Evolutionary conservation across 345 rosid species (phyloP).

Genomic region (Acer campestre): DNA sequence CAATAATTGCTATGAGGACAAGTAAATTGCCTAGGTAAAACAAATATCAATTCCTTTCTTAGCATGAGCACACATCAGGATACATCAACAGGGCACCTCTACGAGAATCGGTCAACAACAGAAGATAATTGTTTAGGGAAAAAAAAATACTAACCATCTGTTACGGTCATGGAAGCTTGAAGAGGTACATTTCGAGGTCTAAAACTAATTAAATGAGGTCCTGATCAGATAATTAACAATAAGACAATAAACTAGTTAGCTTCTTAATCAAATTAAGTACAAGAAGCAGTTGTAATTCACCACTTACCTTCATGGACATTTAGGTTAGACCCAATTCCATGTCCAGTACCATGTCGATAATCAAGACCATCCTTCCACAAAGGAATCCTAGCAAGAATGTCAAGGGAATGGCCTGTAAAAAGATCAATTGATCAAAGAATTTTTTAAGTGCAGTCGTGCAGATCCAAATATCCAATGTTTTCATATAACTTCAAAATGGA

Average conservation of each 20-base stretch:
- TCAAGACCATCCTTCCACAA: constrained; percentile 94
- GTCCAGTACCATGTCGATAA: constrained; percentile 98
- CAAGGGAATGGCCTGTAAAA: constrained; percentile 75
- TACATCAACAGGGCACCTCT: background rate
- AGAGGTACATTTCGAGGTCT: constrained; percentile 86
- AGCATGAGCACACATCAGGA: background rate
- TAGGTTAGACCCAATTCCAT: constrained; percentile 95
- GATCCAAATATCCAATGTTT: constrained; percentile 6
- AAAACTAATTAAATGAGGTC: constrained; percentile 92
- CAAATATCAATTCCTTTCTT: background rate
- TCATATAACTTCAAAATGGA: background rate
- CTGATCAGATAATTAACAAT: constrained; percentile 43
- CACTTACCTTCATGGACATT: constrained; percentile 91
- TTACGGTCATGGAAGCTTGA: constrained; percentile 98
- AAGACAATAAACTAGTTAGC: background rate
- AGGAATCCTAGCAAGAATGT: constrained; percentile 89
- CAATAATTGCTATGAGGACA: background rate
- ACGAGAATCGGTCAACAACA: background rate
- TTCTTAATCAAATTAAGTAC: constrained; percentile 3
- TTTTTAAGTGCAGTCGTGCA: background rate
- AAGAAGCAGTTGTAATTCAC: constrained; percentile 16
- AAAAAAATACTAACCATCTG: constrained; percentile 71
- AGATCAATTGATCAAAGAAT: constrained; percentile 6
- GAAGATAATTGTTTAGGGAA: background rate
- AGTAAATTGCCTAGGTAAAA: background rate